These are phyloP conservation scores for Macrolepiota albuminosa DNA, from an alignment of 768 basidiomycete genomes.

Conservation along the genomic window DNA sequence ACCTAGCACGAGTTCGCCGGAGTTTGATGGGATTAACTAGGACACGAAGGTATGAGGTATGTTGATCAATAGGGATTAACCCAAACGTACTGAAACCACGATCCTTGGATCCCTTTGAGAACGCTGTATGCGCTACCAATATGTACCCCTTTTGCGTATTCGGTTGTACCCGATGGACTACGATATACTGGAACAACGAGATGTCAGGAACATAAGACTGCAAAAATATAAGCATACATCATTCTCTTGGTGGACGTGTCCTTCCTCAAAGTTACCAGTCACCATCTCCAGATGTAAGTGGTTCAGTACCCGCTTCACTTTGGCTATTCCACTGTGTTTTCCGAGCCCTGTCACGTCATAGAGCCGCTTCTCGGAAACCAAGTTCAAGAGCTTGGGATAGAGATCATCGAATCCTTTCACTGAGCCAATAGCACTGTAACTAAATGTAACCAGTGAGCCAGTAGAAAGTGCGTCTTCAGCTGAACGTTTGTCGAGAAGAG, in stretches of 20 bases:
- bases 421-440: constrained; percentile 82
- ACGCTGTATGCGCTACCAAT: constrained; percentile 89
- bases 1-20: constrained; percentile 71
- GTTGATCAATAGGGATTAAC: neutral
- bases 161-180: constrained; percentile 89
- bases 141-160: constrained; percentile 87
- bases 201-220: neutral
- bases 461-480: constrained; percentile 95
- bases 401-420: constrained; percentile 98
- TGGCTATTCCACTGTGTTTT: constrained; percentile 52
- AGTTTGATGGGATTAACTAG: constrained; percentile 83
- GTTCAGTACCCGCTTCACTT: constrained; percentile 72
- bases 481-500: constrained; percentile 82
- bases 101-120: constrained; percentile 75
- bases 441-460: constrained; percentile 89
- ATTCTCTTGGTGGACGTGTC: constrained; percentile 95
- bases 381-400: constrained; percentile 89
- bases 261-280: constrained; percentile 81
- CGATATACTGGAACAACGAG: constrained; percentile 67
- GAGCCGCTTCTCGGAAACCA: constrained; percentile 77
- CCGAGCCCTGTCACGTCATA: constrained; percentile 68
- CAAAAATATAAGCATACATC: constrained; percentile 53
- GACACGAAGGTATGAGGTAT: neutral
- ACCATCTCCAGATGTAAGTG: constrained; percentile 90
- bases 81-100: constrained; percentile 68